Percentiles rank a stretch among this genome's conserved stretches.
phyloP scores from a whole-genome alignment of 805 yeast genomes.

The Barnettozyma vustinii region DNA sequence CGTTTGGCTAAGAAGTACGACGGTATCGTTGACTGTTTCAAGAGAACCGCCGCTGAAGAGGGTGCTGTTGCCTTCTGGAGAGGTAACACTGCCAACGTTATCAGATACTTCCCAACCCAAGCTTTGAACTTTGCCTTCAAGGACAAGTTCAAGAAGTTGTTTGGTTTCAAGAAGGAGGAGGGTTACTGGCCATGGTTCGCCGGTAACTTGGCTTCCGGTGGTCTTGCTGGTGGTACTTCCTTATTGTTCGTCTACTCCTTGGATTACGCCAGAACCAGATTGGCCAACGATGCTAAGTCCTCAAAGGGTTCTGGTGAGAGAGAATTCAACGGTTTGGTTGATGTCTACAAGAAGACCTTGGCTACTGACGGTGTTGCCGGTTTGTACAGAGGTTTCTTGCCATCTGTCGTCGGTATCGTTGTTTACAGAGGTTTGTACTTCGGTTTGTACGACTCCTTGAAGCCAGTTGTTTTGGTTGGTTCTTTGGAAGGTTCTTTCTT shows the following conservation, averaged over 20 bases:
- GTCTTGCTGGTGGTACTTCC: slow-evolving; percentile 96
- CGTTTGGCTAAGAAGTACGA: slow-evolving; percentile 80
- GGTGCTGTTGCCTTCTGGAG: slow-evolving; percentile 95
- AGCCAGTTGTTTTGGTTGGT: slow-evolving; percentile 93
- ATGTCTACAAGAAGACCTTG: slow-evolving; percentile 93
- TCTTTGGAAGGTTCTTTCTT: slow-evolving; percentile 90
- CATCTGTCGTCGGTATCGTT: slow-evolving; percentile 94
- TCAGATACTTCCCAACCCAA: slow-evolving; percentile 99
- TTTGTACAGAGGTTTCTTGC: slow-evolving; percentile 98
- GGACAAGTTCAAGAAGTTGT: slow-evolving; percentile 92
- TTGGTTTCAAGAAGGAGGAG: slow-evolving; percentile 95
- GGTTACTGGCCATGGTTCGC: slow-evolving; percentile 92
- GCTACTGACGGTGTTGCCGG: slow-evolving; percentile 97
- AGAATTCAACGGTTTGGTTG: slow-evolving; percentile 95
- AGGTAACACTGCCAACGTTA: slow-evolving; percentile 99
- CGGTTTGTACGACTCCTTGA: slow-evolving; percentile 94
- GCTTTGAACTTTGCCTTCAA: slow-evolving; percentile 98
- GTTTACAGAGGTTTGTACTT: slow-evolving; percentile 99
- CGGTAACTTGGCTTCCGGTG: slow-evolving; percentile 99
- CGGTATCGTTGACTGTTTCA: slow-evolving; percentile 93
- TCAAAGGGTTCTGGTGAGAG: slow-evolving; percentile 82
- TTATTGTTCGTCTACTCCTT: slow-evolving; percentile 91
- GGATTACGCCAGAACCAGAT: slow-evolving; percentile 98
- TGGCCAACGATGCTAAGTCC: slow-evolving; percentile 96
- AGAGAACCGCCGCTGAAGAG: slow-evolving; percentile 89